phyloP scores from a whole-genome alignment of 1,139 yeast genomes.

The Magnusiomyces ingens region DNA sequence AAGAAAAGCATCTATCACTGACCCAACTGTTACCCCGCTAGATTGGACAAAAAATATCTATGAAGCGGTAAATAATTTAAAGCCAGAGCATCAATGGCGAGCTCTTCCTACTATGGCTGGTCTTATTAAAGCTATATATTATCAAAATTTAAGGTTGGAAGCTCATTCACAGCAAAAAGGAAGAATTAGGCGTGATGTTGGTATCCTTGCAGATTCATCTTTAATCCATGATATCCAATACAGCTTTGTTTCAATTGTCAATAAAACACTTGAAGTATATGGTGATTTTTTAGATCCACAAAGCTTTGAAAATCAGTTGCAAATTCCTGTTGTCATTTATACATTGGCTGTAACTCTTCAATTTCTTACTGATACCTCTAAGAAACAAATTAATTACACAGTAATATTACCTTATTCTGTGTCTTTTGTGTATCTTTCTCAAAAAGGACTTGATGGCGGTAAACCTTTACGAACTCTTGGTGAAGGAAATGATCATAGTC shows the following conservation, averaged over 20 bases:
- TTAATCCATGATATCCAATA: background rate
- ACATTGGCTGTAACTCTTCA: conserved; percentile 14
- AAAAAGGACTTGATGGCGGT: conserved; percentile 6
- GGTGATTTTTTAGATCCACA: background rate
- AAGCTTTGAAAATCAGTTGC: background rate
- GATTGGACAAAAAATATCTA: conserved; percentile 45
- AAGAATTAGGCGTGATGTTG: background rate
- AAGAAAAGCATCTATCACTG: conserved; percentile 50
- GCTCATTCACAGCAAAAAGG: background rate
- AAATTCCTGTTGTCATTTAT: conserved; percentile 4
- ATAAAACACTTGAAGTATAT: background rate
- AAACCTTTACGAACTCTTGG: conserved; percentile 1
- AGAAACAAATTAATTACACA: background rate
- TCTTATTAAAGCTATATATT: conserved; percentile 35
- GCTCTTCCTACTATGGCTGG: conserved; percentile 53
- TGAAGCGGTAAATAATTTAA: conserved; percentile 16
- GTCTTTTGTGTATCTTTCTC: conserved; percentile 11
- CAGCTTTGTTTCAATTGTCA: conserved; percentile 1
- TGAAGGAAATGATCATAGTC: background rate
- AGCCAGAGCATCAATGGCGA: conserved; percentile 41
- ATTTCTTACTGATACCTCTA: background rate
- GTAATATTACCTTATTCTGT: conserved; percentile 8
- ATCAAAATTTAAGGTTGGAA: background rate
- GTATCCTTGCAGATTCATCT: background rate
- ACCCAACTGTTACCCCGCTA: conserved; percentile 52